Evolutionary conservation across 169 alveolate genomes (phyloP).

Genomic region (Plasmodium knowlesi): DNA sequence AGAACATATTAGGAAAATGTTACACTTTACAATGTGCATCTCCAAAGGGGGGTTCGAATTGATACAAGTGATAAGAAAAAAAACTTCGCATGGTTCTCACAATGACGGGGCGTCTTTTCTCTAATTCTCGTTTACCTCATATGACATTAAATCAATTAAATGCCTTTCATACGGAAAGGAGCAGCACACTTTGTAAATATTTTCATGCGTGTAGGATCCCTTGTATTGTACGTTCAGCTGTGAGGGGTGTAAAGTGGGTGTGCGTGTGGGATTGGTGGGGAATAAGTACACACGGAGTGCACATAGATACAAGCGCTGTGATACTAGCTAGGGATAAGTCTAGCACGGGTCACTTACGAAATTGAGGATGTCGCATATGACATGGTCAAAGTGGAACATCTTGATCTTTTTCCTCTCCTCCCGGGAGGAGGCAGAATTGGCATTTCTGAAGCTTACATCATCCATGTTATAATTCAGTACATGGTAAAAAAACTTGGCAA

Average conservation of each 20-base stretch:
- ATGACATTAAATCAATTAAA: constrained; percentile 49
- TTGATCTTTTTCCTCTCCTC: constrained; percentile 55
- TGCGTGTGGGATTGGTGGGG: not conserved
- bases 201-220: constrained; percentile 64
- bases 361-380: constrained; percentile 44
- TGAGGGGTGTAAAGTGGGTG: not conserved
- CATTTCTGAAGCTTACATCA: not conserved
- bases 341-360: constrained; percentile 27
- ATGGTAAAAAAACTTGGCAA: constrained; percentile 53
- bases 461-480: constrained; percentile 23
- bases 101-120: not conserved
- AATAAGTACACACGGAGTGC: not conserved
- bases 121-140: constrained; percentile 15
- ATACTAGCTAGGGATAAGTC: too few relatives aligned
- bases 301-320: not conserved
- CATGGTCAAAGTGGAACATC: constrained; percentile 68
- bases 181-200: constrained; percentile 60
- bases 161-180: constrained; percentile 69
- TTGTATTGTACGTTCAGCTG: constrained; percentile 61
- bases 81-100: not conserved
- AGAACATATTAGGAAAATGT: not conserved
- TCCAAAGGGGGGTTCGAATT: not conserved
- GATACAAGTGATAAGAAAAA: not conserved
- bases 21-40: not conserved
- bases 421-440: constrained; percentile 1